Base-by-base conservation (phyloP, 305 asterid genomes). In the Fraxinus floribunda region DNA sequence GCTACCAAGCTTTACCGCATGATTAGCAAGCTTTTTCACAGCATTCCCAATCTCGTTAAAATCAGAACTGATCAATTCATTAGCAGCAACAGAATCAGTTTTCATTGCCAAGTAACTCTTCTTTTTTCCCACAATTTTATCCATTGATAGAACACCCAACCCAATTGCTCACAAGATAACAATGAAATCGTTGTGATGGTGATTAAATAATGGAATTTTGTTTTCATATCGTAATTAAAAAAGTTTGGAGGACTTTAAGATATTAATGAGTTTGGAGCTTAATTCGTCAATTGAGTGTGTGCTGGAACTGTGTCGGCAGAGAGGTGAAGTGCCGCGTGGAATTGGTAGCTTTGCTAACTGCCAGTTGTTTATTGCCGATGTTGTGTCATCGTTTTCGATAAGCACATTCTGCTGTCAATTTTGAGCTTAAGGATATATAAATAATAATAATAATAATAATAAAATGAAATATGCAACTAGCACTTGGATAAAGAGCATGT, bases 31-130 rank as follows among this genome's bases (percentile, higher is more conserved):
- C 8, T 84, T 88, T 75, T 78, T 89, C 41, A 94, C 83, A 0
- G 96, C 95, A 41, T 70, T 34, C 16, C 94, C 97, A n/a, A 95
- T 76, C 1, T 92, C 95, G 76, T 90, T 90, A 11, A 94, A 72
- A 86, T 95, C 99, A 3, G 98, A 92, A 76, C 82, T 81, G 62
- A 95, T 81, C 55, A 89, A 3, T 36, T 89, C 93, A 70, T 7
- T 82, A 0, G 89, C 89, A 5, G 91, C 90, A 66, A 80, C 79
- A 41, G 81, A 29, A 86, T 93, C 98, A 22, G 92, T 90, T 85
- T 87, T 94, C 99, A 94, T 93, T 11, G 92, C 90, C 88, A 95
- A 76, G 78, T 85, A 93, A 74, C 84, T 77, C 7, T 29, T 84
- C 84, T 75, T 90, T 29, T 83, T 89, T 78, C 87, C 85, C 20